Evolutionary conservation across 1,139 yeast species (phyloP).

Genomic region (Nakaseomyces nivariensis): DNA sequence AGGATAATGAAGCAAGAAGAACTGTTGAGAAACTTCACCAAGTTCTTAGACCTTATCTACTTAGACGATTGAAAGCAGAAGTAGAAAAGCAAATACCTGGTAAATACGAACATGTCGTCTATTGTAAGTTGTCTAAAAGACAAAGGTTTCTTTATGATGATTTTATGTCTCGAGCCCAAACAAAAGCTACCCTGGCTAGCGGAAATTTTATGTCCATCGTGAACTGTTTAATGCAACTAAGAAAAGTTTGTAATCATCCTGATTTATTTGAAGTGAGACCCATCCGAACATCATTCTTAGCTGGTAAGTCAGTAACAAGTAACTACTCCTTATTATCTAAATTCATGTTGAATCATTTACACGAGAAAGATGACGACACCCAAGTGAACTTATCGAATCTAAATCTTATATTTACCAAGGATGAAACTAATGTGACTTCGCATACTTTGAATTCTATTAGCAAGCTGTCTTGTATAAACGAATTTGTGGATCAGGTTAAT

Average conservation of each 20-base stretch:
- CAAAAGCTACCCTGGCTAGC: conserved; percentile 84
- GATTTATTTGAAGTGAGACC: conserved; percentile 95
- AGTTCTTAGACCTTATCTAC: conserved; percentile 81
- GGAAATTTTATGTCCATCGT: conserved; percentile 93
- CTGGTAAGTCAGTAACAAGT: conserved; percentile 53
- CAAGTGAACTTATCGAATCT: conserved; percentile 45
- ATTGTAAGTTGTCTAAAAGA: conserved; percentile 84
- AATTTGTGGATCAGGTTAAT: conserved; percentile 37
- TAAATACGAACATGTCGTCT: conserved; percentile 88
- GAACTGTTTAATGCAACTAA: conserved; percentile 93
- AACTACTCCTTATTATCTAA: conserved; percentile 39
- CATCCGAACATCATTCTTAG: conserved; percentile 77
- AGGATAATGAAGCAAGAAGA: conserved; percentile 60
- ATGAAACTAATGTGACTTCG: conserved; percentile 38
- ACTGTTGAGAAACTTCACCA: conserved; percentile 88
- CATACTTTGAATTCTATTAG: conserved; percentile 41
- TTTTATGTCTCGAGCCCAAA: conserved; percentile 94
- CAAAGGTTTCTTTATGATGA: conserved; percentile 91
- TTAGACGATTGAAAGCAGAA: conserved; percentile 88
- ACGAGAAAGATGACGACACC: conserved; percentile 23
- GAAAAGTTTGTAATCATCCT: conserved; percentile 97
- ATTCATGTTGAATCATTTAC: conserved; percentile 36
- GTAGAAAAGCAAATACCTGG: conserved; percentile 99
- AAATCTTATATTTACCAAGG: conserved; percentile 47
- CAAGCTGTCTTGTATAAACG: conserved; percentile 39